Conservation (phyloP, 176 grass and related monocot species). For the Aegilops tauschii region DNA sequence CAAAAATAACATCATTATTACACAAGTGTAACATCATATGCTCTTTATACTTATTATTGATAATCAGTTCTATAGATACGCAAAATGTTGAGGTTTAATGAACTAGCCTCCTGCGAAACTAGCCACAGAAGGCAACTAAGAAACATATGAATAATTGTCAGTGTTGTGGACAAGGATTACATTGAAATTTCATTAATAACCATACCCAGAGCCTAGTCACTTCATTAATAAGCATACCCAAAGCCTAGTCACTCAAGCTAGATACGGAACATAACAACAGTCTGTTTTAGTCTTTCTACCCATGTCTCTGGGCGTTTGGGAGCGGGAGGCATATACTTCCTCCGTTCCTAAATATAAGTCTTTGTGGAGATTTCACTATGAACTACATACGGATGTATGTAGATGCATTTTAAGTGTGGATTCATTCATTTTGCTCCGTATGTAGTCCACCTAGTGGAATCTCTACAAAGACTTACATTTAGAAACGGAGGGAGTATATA, state of each 20-base stretch:
- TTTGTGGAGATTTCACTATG: too few relatives aligned
- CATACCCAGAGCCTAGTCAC: not conserved
- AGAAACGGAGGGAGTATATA: not conserved
- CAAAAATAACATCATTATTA: constrained; percentile 6
- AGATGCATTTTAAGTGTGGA: too few relatives aligned
- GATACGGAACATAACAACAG: not conserved
- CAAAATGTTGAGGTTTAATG: not conserved
- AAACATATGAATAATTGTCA: not conserved
- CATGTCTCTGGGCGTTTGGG: not conserved
- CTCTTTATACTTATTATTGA: not conserved
- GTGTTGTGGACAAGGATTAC: not conserved
- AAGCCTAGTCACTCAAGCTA: not conserved
- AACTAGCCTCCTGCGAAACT: not conserved
- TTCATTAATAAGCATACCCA: not conserved
- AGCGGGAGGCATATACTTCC: not conserved
- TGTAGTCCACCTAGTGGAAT: too few relatives aligned
- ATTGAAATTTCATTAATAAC: not conserved
- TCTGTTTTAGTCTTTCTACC: not conserved
- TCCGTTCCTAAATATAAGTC: too few relatives aligned
- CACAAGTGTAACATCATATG: not conserved
- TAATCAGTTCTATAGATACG: not conserved
- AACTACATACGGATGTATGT: too few relatives aligned
- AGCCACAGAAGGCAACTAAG: not conserved
- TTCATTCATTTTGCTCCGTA: too few relatives aligned
- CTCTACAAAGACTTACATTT: too few relatives aligned